Evolutionary conservation across 169 alveolate species (phyloP).

Genomic region (Cryptosporidium parvum): DNA sequence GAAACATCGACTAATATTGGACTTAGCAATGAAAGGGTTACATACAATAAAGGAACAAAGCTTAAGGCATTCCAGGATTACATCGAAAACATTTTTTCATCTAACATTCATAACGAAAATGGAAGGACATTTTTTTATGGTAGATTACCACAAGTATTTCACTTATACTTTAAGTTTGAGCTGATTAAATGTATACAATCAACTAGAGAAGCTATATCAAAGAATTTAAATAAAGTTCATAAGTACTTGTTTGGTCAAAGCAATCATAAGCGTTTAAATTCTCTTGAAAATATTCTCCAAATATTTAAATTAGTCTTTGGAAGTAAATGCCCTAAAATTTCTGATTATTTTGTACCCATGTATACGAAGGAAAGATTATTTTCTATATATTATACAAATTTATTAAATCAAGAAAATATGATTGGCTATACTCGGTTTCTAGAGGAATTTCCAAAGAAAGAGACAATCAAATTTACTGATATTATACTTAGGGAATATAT

Average conservation of each 20-base stretch:
- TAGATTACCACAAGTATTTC: neutral
- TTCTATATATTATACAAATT: conserved; percentile 5
- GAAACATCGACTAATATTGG: neutral
- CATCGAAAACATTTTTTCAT: conserved; percentile 10
- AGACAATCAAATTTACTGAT: neutral
- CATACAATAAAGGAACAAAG: neutral
- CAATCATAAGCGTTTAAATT: neutral
- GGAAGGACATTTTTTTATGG: conserved; percentile 8
- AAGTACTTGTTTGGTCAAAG: neutral
- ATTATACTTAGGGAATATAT: conserved; percentile 13
- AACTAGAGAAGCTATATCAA: neutral
- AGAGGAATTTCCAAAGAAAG: neutral
- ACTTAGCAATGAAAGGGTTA: neutral
- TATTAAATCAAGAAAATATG: neutral
- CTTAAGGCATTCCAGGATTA: conserved; percentile 15
- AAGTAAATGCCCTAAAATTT: conserved; percentile 7
- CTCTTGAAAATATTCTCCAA: neutral
- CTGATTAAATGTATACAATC: conserved; percentile 3
- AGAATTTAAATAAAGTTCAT: neutral
- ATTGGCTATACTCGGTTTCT: conserved; percentile 13
- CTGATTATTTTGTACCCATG: conserved; percentile 25
- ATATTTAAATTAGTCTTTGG: conserved; percentile 38
- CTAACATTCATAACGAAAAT: neutral
- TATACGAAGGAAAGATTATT: neutral
- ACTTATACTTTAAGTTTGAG: neutral